These are phyloP conservation scores for Cyberlindnera mississippiensis DNA, from an alignment of 805 yeast genomes.

Conservation along the genomic window DNA sequence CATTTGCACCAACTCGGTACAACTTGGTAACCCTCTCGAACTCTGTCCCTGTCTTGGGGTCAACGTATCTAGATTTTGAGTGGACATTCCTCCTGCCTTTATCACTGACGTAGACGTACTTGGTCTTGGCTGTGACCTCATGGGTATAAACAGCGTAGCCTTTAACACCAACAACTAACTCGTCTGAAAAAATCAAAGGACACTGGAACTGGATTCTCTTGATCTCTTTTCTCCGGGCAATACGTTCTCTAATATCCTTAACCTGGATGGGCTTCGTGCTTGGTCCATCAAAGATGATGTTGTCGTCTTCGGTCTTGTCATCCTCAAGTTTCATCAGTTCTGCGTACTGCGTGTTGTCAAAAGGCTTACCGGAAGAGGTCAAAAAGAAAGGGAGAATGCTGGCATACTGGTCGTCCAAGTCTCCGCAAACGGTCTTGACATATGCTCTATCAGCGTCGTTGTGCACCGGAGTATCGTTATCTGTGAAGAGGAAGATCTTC, in stretches of 20 bases:
- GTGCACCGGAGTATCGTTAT: conserved; percentile 63
- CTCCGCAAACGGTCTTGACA: conserved; percentile 55
- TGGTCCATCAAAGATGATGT: conserved; percentile 36
- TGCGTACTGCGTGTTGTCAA: conserved; percentile 48
- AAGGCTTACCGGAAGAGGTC: conserved; percentile 36
- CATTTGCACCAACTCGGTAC: conserved; percentile 38
- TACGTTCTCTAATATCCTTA: conserved; percentile 40
- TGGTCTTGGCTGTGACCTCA: conserved; percentile 47
- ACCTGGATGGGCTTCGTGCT: conserved; percentile 40
- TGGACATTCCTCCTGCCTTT: conserved; percentile 51
- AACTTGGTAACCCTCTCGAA: conserved; percentile 35
- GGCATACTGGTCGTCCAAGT: conserved; percentile 51
- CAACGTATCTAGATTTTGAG: conserved; percentile 37
- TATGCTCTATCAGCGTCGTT: conserved; percentile 39
- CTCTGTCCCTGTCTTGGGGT: conserved; percentile 42
- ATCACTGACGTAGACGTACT: conserved; percentile 50
- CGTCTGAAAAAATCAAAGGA: conserved; percentile 52
- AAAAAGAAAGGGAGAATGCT: conserved; percentile 61
- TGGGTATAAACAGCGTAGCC: conserved; percentile 66
- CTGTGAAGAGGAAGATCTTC: conserved; percentile 69
- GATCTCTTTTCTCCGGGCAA: conserved; percentile 57
- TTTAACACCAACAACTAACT: conserved; percentile 57
- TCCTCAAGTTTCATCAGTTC: conserved; percentile 41
- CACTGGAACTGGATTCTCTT: conserved; percentile 60
- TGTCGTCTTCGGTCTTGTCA: conserved; percentile 16